A percentile compares a stretch with the other conserved stretches of the same genome.
phyloP scores from a whole-genome alignment of 2,329 filamentous ascomycete species.

The Hypoxylon sp. region DNA sequence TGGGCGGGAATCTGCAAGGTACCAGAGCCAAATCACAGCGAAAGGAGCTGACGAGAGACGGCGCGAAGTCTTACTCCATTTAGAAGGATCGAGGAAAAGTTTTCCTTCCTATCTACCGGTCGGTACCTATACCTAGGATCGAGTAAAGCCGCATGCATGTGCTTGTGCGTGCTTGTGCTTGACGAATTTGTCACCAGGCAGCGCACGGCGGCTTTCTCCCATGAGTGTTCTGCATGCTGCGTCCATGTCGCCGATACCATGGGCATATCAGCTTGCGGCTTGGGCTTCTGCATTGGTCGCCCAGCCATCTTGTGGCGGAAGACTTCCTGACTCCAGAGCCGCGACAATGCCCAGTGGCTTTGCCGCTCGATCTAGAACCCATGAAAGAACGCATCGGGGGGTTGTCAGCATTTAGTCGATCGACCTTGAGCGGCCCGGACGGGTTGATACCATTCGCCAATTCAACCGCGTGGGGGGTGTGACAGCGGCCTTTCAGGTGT shows the following conservation, averaged over 20 bases:
- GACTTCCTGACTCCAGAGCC: neutral
- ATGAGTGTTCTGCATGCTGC: neutral
- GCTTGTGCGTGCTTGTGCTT: conserved; percentile 1
- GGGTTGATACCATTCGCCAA: conserved; percentile 33
- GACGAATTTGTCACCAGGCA: conserved; percentile 4
- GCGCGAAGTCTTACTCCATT: conserved; percentile 36
- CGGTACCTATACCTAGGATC: neutral
- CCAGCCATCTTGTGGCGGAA: neutral
- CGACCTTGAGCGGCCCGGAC: conserved; percentile 18
- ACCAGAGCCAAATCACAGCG: conserved; percentile 39
- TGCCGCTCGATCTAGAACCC: conserved; percentile 19
- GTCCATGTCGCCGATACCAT: neutral
- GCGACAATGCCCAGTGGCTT: neutral
- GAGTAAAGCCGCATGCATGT: conserved; percentile 10
- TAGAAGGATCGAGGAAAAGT: conserved; percentile 15
- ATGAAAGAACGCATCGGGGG: neutral
- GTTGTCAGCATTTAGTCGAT: conserved; percentile 31
- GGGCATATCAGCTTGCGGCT: neutral
- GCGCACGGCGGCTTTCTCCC: too few relatives aligned
- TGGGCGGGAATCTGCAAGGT: conserved; percentile 37
- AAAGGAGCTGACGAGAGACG: conserved; percentile 39
- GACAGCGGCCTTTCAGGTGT: conserved; percentile 6
- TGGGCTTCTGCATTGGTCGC: neutral
- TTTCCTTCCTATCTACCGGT: too few relatives aligned
- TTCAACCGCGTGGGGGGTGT: conserved; percentile 25